These are phyloP conservation scores for Irpex sp. DNA, from an alignment of 1,284 basidiomycete species.

Conservation along the genomic window DNA sequence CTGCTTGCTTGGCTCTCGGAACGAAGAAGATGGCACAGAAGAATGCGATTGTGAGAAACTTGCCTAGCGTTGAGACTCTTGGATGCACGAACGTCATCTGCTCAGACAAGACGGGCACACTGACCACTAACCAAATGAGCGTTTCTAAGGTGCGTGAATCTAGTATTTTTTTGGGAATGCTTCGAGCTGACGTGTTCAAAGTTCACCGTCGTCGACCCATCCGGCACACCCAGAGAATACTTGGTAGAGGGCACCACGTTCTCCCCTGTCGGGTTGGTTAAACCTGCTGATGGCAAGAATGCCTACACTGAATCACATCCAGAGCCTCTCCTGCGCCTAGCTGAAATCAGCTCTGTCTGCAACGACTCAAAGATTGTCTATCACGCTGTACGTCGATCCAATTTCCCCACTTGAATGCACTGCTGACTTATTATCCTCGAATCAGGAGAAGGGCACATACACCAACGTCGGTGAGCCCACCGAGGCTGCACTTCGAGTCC, in stretches of 20 bases:
- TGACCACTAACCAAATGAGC: conserved; percentile 97
- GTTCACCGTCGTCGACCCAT: conserved; percentile 73
- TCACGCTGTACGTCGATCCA: conserved; percentile 53
- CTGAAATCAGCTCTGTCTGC: conserved; percentile 88
- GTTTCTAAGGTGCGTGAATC: conserved; percentile 67
- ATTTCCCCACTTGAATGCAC: neutral
- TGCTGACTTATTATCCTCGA: neutral
- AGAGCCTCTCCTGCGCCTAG: conserved; percentile 76
- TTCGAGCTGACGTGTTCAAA: conserved; percentile 26
- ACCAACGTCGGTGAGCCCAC: conserved; percentile 94
- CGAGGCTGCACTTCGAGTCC: conserved; percentile 90
- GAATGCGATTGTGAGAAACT: conserved; percentile 92
- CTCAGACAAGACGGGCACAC: conserved; percentile 94
- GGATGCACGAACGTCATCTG: conserved; percentile 97
- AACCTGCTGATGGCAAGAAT: conserved; percentile 59
- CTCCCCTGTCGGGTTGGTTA: conserved; percentile 76
- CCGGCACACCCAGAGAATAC: conserved; percentile 62
- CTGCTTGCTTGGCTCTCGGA: conserved; percentile 92
- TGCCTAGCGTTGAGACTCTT: conserved; percentile 95
- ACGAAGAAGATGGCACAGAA: conserved; percentile 98
- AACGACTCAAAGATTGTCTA: conserved; percentile 93
- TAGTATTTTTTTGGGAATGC: neutral
- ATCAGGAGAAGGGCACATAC: conserved; percentile 77
- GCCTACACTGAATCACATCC: conserved; percentile 56
- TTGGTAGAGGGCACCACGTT: conserved; percentile 88